Conservation (phyloP, 495 filamentous ascomycete species). For the Parathielavia appendiculata region DNA sequence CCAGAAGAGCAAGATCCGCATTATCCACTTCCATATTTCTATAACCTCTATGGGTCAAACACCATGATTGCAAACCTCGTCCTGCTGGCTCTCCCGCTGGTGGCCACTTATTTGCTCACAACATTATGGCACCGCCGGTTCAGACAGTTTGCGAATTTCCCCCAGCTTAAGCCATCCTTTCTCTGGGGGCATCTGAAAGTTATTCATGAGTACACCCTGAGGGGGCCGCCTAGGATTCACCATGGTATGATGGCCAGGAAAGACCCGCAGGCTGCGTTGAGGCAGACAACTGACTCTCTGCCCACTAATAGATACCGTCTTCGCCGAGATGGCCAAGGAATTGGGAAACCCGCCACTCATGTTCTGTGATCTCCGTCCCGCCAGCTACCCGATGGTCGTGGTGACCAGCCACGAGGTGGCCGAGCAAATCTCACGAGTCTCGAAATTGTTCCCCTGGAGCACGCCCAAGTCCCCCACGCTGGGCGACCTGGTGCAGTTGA, state of each 20-base stretch:
- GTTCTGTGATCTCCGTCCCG: constrained; percentile 37
- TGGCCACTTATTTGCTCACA: constrained; percentile 2
- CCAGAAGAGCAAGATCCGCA: too few relatives aligned
- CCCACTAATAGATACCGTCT: constrained; percentile 17
- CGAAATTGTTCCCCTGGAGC: constrained; percentile 40
- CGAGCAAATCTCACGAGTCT: constrained; percentile 36
- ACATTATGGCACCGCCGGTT: constrained; percentile 13
- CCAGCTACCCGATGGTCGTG: constrained; percentile 31
- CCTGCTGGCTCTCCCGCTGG: constrained; percentile 1
- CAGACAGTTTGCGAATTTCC: constrained; percentile 30
- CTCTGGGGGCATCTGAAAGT: constrained; percentile 33
- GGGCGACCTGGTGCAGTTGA: constrained; percentile 24
- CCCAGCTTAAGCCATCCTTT: constrained; percentile 28
- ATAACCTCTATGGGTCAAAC: background rate
- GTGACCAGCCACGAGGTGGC: constrained; percentile 43
- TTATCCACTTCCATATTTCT: background rate
- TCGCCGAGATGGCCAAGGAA: constrained; percentile 22
- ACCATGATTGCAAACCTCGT: constrained; percentile 5
- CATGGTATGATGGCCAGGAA: constrained; percentile 15
- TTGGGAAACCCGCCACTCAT: constrained; percentile 29
- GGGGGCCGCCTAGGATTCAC: constrained; percentile 20
- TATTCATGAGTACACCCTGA: constrained; percentile 21
- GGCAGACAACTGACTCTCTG: background rate
- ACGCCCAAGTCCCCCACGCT: constrained; percentile 41
- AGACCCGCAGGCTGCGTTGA: background rate